Base-by-base conservation (phyloP, 176 grass and related monocot genomes). In the Bolboschoenus planiculmis region DNA sequence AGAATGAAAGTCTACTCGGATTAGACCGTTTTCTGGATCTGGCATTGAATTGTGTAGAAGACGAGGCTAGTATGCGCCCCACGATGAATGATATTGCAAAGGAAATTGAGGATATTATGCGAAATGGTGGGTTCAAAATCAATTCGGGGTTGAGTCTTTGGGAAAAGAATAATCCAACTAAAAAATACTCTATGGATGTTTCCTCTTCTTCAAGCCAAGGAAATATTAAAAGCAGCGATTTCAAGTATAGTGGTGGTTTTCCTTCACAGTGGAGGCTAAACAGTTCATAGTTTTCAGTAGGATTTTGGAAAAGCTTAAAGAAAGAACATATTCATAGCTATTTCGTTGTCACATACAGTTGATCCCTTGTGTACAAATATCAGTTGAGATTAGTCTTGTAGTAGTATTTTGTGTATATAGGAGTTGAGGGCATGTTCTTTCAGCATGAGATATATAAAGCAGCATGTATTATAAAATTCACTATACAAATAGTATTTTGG, bases 41-140 rank as follows among this genome's bases (percentile, higher is more conserved):
- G 56, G 91, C 94, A 53, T 51, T 93, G 78, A 87, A 83, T 51
- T 97, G 94, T 14, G 78, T 91, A 0, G 23, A 93, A 5, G 85
- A 88, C 20, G 37, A 54, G 4, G 87, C 14, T 33, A n/a, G 72
- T 20, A 30, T 47, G 5, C 76, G 94, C 24, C 94, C 94, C 3
- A 73, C 78, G 0, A 97, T 93, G 94, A 97, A 85, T 80, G 75
- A 58, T 42, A 39, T 91, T 0, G 91, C 86, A 42, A 93, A 88
- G 84, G 87, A 93, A 86, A 93, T 90, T 3, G 91, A 97, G 87
- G 65, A 30, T 66, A 93, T 93, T 50, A 84, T 97, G 89, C 85
- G 85, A 80, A 80, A 85, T 68, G 72, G 74, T 33, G 89, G 94
- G 56, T 27, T 97, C 56, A 87, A 64, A 15, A 26, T 70, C 0